Base-by-base conservation (phyloP, 2,329 filamentous ascomycete genomes). In the Cytospora paraplurivora region DNA sequence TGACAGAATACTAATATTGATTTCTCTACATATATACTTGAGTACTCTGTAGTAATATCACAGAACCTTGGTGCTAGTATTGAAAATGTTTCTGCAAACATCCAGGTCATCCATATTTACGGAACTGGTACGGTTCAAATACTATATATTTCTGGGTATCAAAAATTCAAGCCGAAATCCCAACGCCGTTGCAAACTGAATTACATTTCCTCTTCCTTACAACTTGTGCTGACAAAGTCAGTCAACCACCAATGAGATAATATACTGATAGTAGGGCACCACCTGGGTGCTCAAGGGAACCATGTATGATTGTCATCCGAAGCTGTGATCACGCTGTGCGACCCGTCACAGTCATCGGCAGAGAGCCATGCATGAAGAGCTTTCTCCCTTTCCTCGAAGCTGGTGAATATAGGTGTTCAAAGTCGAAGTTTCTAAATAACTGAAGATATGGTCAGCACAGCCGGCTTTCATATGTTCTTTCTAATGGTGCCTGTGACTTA, bases 341-440 rank as follows among this genome's bases (percentile, higher is more conserved):
- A 19, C 4, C 37, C 7, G 51, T 61, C 1, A 61, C 51, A n/a
- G 38, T 61, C 59, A 61, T 61, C 1, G 59, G 51, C 7, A 55
- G 44, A 12, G 59, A 55, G 10, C 59, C 59, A 19, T 12, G 13
- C 32, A 55, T 34, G 51, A 61, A 61, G 19, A 54, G n/a, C 5
- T 55, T 37, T 27, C 38, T 19, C n/a, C 55, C 47, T 12, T 55
- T 61, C 19, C 49, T 61, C n/a, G 59, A 61, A 12, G 51, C n/a
- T 13, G 38, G 59, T 2, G 47, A 7, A 1, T 61, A 27, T 19
- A 38, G 17, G 11, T 55, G 54, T 11, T 50, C 51, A 8, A 61
- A 49, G 8, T 61, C 51, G 12, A 61, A 61, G 32, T 61, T 61
- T 15, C 59, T 52, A 7, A 61, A 61, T 32, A 61, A 17, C 59